These are phyloP conservation scores for Royoungia palumana DNA, from an alignment of 768 basidiomycete species.

Conservation along the genomic window DNA sequence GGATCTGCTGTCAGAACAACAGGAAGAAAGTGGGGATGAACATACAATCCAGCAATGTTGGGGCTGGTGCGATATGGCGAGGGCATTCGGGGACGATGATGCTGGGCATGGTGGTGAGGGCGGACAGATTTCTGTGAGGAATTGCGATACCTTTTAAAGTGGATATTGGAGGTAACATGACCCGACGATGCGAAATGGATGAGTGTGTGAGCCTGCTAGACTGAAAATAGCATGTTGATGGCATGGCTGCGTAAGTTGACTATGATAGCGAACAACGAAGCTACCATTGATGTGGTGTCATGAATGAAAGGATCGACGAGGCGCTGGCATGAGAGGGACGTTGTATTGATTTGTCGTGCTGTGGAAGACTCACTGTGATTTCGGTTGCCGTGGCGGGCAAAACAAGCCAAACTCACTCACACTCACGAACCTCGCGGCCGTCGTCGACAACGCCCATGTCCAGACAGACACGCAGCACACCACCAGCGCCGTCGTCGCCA, in stretches of 20 bases:
- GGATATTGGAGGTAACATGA: no score
- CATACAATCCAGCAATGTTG: slow-evolving; percentile 35
- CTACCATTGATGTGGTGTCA: no score
- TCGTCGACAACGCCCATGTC: slow-evolving; percentile 38
- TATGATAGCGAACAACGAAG: no score
- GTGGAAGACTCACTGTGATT: slow-evolving; percentile 9
- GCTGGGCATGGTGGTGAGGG: slow-evolving; percentile 28
- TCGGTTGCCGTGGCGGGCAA: slow-evolving; percentile 8
- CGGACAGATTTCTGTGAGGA: no score
- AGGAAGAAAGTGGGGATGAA: neutral
- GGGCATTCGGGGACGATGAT: slow-evolving; percentile 31
- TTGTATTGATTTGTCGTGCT: slow-evolving; percentile 8
- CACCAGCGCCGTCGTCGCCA: slow-evolving; percentile 43
- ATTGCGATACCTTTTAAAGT: no score
- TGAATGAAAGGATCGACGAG: no score
- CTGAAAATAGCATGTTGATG: no score
- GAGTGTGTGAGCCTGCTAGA: no score
- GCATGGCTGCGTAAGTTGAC: no score
- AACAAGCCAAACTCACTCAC: slow-evolving; percentile 28
- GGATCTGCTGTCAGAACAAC: slow-evolving; percentile 17
- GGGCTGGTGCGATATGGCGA: slow-evolving; percentile 32
- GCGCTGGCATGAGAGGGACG: neutral
- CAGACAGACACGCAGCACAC: slow-evolving; percentile 43
- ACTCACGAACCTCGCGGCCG: neutral
- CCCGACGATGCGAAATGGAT: no score